Conservation (phyloP, 176 grass and related monocot species). For the Thalia dealbata region DNA sequence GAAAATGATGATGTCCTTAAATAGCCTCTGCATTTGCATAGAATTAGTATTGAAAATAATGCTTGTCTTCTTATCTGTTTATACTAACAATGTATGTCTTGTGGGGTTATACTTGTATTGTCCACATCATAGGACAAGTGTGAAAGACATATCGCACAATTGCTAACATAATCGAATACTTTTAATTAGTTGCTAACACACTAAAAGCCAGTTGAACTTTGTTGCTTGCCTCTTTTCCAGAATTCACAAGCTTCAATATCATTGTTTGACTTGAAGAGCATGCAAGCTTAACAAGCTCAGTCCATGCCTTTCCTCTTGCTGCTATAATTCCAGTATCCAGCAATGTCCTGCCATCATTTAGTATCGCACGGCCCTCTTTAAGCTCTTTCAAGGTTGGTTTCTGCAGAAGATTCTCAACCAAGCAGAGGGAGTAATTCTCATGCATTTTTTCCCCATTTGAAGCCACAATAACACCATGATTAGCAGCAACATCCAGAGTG, state of each 20-base stretch:
- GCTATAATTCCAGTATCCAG: conserved; percentile 94
- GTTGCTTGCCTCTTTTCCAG: conserved; percentile 85
- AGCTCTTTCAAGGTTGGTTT: conserved; percentile 66
- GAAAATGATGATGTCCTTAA: background rate
- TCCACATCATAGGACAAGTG: background rate
- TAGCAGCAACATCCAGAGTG: conserved; percentile 60
- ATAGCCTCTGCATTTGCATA: background rate
- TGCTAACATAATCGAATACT: too few species aligned
- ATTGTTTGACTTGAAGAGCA: conserved; percentile 47
- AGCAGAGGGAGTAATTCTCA: conserved; percentile 39
- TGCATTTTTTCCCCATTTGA: conserved; percentile 29
- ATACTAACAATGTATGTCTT: background rate
- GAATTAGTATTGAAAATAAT: background rate
- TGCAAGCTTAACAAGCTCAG: conserved; percentile 52
- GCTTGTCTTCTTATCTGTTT: background rate
- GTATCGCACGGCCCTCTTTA: conserved; percentile 45
- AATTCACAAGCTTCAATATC: conserved; percentile 47
- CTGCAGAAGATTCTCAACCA: conserved; percentile 74
- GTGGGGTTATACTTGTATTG: background rate
- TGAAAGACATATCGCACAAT: background rate
- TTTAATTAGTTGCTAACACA: too few species aligned
- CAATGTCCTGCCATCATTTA: conserved; percentile 60
- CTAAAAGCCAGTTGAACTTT: conserved; percentile 14
- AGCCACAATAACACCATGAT: conserved; percentile 88
- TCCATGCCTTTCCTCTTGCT: conserved; percentile 69